Evolutionary conservation across 2,329 filamentous ascomycete species (phyloP).

Genomic region (Fusarium temperatum): DNA sequence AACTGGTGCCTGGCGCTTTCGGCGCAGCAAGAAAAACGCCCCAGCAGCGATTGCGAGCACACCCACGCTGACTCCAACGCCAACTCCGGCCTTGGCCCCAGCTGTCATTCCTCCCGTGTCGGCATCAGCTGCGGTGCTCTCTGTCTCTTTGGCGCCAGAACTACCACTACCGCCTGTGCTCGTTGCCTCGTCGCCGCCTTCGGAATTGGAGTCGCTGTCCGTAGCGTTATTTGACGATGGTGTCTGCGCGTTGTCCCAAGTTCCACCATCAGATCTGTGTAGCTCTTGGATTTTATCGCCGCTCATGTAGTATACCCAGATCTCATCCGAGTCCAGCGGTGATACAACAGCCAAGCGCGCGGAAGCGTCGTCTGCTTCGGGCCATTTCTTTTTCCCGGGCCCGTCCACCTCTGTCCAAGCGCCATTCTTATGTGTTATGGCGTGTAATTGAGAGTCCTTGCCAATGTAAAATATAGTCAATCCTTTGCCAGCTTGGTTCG

Average conservation of each 20-base stretch:
- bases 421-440: not conserved
- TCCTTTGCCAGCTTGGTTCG: not conserved
- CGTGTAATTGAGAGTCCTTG: slow-evolving; percentile 6
- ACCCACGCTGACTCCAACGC: slow-evolving; percentile 1
- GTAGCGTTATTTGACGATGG: not conserved
- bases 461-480: slow-evolving; percentile 21
- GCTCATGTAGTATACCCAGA: slow-evolving; percentile 26
- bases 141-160: not conserved
- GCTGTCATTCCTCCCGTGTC: slow-evolving; percentile 3
- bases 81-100: slow-evolving; percentile 22
- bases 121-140: not conserved
- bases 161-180: not conserved
- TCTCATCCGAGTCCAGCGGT: not conserved
- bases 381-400: slow-evolving; percentile 10
- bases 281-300: slow-evolving; percentile 15
- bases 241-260: slow-evolving; percentile 2
- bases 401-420: not conserved
- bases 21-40: slow-evolving; percentile 4
- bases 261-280: not conserved
- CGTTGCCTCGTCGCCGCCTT: not conserved
- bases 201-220: not conserved
- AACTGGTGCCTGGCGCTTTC: not conserved
- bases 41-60: not conserved
- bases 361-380: slow-evolving; percentile 5
- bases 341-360: slow-evolving; percentile 21